Conservation (phyloP, 2,329 filamentous ascomycete genomes). For the Trichophyton schoenleinii region DNA sequence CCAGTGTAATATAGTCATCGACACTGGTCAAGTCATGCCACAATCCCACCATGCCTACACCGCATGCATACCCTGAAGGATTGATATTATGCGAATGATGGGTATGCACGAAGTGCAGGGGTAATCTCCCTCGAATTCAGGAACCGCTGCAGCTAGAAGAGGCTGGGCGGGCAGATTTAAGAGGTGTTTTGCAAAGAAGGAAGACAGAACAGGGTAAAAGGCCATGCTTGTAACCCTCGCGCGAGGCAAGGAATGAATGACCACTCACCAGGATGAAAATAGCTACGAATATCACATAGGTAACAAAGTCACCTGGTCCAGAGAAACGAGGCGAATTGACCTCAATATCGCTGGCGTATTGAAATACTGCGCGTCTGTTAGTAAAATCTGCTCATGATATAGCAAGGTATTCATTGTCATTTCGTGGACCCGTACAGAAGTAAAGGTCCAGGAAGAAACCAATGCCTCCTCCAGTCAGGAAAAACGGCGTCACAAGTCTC, state of each 20-base stretch:
- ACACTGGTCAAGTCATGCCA: slow-evolving; percentile 48
- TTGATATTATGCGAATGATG: slow-evolving; percentile 53
- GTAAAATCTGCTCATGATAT: slow-evolving; percentile 15
- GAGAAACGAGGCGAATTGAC: slow-evolving; percentile 57
- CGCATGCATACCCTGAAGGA: slow-evolving; percentile 46
- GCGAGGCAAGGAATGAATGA: slow-evolving; percentile 3
- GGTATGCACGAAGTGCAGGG: slow-evolving; percentile 50
- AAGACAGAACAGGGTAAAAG: slow-evolving; percentile 13
- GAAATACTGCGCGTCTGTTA: slow-evolving; percentile 47
- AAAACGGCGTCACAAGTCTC: slow-evolving; percentile 46
- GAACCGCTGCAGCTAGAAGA: slow-evolving; percentile 64
- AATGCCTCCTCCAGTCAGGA: slow-evolving; percentile 44
- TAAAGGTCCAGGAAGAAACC: slow-evolving; percentile 61
- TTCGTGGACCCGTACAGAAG: slow-evolving; percentile 41
- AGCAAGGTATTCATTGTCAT: slow-evolving; percentile 4
- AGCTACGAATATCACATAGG: slow-evolving; percentile 65
- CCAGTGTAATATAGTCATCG: slow-evolving; percentile 44
- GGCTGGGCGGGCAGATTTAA: slow-evolving; percentile 70
- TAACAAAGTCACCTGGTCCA: slow-evolving; percentile 64
- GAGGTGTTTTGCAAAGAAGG: slow-evolving; percentile 37
- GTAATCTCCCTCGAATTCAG: slow-evolving; percentile 72
- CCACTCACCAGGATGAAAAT: slow-evolving; percentile 64
- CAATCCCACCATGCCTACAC: slow-evolving; percentile 65
- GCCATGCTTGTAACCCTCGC: slow-evolving; percentile 4
- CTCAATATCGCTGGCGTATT: slow-evolving; percentile 65